Evolutionary conservation across 2,329 filamentous ascomycete species (phyloP).

Genomic region (Diaporthe sp.): DNA sequence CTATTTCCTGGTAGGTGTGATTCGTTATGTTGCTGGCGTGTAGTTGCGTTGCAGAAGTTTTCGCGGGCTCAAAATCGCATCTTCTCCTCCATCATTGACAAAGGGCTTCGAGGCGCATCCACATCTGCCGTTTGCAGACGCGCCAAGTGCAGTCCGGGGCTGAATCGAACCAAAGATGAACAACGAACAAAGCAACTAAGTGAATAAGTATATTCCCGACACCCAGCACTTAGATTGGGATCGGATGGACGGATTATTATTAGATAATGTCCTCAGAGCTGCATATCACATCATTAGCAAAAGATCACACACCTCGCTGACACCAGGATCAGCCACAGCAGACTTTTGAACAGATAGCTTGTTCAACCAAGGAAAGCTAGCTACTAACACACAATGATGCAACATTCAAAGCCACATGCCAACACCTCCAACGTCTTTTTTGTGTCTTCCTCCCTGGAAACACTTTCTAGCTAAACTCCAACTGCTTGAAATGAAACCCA

Average conservation of each 20-base stretch:
- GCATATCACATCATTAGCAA: background rate
- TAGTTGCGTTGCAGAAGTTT: no score
- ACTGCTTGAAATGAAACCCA: conserved; percentile 1
- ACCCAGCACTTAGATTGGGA: no score
- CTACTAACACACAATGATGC: background rate
- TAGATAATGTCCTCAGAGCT: background rate
- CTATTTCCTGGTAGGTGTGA: background rate
- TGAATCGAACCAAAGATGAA: background rate
- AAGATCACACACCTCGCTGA: background rate
- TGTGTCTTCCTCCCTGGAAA: background rate
- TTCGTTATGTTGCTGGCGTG: background rate
- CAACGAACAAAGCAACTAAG: background rate
- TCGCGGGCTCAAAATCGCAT: background rate
- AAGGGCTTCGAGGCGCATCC: background rate
- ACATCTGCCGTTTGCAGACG: background rate
- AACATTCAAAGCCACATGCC: background rate
- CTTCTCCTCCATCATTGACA: background rate
- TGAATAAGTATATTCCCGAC: no score
- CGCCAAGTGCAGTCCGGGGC: no score
- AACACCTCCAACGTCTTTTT: background rate
- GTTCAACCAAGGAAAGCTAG: background rate
- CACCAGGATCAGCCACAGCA: background rate
- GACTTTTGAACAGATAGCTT: background rate
- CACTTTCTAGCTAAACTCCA: background rate
- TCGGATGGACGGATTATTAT: background rate